A percentile compares a stretch with the other conserved stretches of the same genome.
Conservation (phyloP, 768 basidiomycete species). For the Filobasidium floriforme region DNA sequence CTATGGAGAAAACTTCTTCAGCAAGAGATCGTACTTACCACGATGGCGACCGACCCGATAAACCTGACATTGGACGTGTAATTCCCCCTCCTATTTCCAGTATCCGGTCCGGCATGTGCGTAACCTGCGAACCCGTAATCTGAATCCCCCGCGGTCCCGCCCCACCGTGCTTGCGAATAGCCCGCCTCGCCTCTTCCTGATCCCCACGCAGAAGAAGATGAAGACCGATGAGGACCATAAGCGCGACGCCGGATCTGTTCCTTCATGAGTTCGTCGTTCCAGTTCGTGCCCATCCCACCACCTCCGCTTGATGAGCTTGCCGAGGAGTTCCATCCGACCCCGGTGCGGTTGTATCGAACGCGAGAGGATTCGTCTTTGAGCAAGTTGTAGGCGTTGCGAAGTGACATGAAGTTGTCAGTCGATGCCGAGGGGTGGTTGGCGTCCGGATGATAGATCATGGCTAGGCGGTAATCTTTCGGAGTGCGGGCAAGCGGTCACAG, state of each 20-base stretch:
- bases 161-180: slow-evolving; percentile 24
- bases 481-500: not conserved
- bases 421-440: slow-evolving; percentile 39
- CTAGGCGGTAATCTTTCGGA: slow-evolving; percentile 38
- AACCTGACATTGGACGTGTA: slow-evolving; percentile 40
- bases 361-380: slow-evolving; percentile 32
- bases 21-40: slow-evolving; percentile 1
- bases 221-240: slow-evolving; percentile 19
- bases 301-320: slow-evolving; percentile 10
- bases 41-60: slow-evolving; percentile 29
- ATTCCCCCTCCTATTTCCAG: slow-evolving; percentile 19
- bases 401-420: slow-evolving; percentile 33
- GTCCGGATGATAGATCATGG: slow-evolving; percentile 43
- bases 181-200: slow-evolving; percentile 26
- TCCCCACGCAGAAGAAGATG: slow-evolving; percentile 23
- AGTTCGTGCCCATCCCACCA: not conserved
- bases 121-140: slow-evolving; percentile 25
- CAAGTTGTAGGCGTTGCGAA: slow-evolving; percentile 38
- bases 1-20: too few relatives aligned
- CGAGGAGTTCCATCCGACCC: slow-evolving; percentile 33
- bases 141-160: slow-evolving; percentile 21
- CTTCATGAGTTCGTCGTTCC: slow-evolving; percentile 30
- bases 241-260: slow-evolving; percentile 28
- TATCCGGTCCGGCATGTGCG: slow-evolving; percentile 11
- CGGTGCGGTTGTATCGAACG: slow-evolving; percentile 32